Evolutionary conservation across 768 basidiomycete species (phyloP).

Genomic region (Kwoniella sp.): DNA sequence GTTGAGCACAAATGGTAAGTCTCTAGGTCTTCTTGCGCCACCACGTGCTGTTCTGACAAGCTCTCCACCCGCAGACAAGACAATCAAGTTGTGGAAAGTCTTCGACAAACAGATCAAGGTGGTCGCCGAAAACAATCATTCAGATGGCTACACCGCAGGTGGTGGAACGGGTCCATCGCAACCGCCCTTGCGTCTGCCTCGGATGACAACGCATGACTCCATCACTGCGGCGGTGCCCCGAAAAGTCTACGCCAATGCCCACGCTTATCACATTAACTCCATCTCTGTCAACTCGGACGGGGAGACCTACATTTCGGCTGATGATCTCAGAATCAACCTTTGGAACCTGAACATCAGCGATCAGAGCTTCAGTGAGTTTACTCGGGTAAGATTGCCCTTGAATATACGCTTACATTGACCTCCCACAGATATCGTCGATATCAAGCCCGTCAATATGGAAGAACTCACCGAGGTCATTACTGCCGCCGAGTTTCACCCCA

Average conservation of each 20-base stretch:
- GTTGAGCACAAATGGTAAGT: slow-evolving; percentile 90
- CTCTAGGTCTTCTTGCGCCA: no score
- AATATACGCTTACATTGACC: not conserved
- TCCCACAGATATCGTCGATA: slow-evolving; percentile 90
- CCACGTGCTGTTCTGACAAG: no score
- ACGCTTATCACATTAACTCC: slow-evolving; percentile 99
- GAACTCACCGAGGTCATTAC: slow-evolving; percentile 99
- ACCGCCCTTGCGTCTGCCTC: slow-evolving; percentile 72
- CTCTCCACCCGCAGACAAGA: slow-evolving; percentile 74
- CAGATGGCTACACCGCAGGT: slow-evolving; percentile 56
- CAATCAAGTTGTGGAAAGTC: slow-evolving; percentile 99
- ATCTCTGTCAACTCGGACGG: slow-evolving; percentile 99
- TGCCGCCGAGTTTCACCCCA: slow-evolving; percentile 98
- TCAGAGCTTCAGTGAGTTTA: slow-evolving; percentile 91
- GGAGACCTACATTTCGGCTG: slow-evolving; percentile 99
- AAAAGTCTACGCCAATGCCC: slow-evolving; percentile 98
- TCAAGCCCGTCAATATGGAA: slow-evolving; percentile 99
- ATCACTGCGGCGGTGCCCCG: slow-evolving; percentile 98
- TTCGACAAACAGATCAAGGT: slow-evolving; percentile 96
- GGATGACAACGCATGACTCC: slow-evolving; percentile 91
- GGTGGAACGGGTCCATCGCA: slow-evolving; percentile 39
- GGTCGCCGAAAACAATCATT: slow-evolving; percentile 93
- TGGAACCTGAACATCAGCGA: slow-evolving; percentile 99
- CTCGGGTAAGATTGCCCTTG: not conserved
- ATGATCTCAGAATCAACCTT: slow-evolving; percentile 93